These are phyloP conservation scores for Sporothrix globosa DNA, from an alignment of 2,329 filamentous ascomycete genomes.

Conservation along the genomic window DNA sequence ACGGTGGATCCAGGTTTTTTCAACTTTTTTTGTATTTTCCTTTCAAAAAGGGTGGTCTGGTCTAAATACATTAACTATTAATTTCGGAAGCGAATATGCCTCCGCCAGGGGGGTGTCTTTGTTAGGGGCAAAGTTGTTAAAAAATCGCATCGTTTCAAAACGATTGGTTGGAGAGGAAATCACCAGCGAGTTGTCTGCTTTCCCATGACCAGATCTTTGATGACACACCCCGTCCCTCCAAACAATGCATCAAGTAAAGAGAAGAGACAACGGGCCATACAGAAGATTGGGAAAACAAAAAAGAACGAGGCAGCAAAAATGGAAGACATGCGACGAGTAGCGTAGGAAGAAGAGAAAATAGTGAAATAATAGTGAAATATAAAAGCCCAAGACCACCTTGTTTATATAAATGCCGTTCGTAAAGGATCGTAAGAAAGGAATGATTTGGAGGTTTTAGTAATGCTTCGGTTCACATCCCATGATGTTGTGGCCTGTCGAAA, in stretches of 20 bases:
- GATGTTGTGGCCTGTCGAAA: neutral
- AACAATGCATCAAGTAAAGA: constrained; percentile 8
- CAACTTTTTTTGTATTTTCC: constrained; percentile 20
- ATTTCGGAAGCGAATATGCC: constrained; percentile 31
- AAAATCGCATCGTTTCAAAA: constrained; percentile 18
- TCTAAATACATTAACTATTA: constrained; percentile 36
- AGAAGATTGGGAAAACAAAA: constrained; percentile 9
- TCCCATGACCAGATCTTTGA: constrained; percentile 24
- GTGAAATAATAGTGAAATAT: constrained; percentile 30
- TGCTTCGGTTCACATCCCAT: neutral
- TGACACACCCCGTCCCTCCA: constrained; percentile 3
- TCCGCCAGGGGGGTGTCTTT: constrained; percentile 35
- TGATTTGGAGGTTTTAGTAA: constrained; percentile 16
- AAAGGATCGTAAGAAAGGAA: constrained; percentile 61
- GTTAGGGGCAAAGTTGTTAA: constrained; percentile 12
- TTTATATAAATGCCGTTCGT: constrained; percentile 45
- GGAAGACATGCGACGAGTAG: constrained; percentile 18
- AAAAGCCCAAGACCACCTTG: constrained; percentile 37
- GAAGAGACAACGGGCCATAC: constrained; percentile 2
- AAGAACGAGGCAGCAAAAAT: constrained; percentile 11
- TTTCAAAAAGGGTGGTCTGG: constrained; percentile 35
- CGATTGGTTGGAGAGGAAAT: neutral
- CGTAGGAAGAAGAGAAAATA: neutral
- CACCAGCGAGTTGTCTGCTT: neutral
- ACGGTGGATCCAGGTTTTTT: constrained; percentile 1